Evolutionary conservation across 176 grass and related monocot species (phyloP), one percentile per base, ranked within the genome.

Genomic region (Rhynchospora breviuscula): DNA sequence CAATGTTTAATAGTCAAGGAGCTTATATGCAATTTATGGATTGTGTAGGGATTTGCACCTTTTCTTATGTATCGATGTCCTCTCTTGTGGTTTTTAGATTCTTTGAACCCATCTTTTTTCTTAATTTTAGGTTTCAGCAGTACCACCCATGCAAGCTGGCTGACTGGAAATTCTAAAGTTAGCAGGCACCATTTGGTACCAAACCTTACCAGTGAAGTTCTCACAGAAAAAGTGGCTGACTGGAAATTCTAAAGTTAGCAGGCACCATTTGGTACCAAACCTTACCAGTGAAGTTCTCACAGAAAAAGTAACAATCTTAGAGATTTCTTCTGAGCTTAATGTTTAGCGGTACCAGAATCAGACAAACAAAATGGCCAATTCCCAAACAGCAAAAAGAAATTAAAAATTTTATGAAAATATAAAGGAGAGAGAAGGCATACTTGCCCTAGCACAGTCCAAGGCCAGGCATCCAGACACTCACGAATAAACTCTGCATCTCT

Each of bases 401-500:
- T 8, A 69, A 76, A 76, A n/a, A n/a, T n/a, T 15, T 17, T 9
- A 53, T 5, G 6, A 29, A 21, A 4, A 54, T 15, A 19, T 53
- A 23, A 73, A 35, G 79, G 35, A 82, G 59, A 65, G 43, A 88
- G 52, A 87, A 73, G 74, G 67, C 59, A 88, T 90, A 98, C 95
- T 88, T 95, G 92, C 84, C 95, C 92, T 80, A 98, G 81, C 78
- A 98, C 89, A 59, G 86, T 95, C 95, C 95, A 98, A 75, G 95
- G 89, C 79, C 91, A 90, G 68, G 86, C 82, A 78, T 91, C 84
- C 81, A 98, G 84, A 76, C 18, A 81, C 57, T 65, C 23, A 54
- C 95, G 89, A n/a, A 98, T 95, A 86, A 91, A 89, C 80, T 98
- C 95, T 63, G 95, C 90, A 59, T 98, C 95, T 68, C 87, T 93